Evolutionary conservation across 192 early-diverging fungal species (phyloP).

Genomic region (Diversispora epigaea): DNA sequence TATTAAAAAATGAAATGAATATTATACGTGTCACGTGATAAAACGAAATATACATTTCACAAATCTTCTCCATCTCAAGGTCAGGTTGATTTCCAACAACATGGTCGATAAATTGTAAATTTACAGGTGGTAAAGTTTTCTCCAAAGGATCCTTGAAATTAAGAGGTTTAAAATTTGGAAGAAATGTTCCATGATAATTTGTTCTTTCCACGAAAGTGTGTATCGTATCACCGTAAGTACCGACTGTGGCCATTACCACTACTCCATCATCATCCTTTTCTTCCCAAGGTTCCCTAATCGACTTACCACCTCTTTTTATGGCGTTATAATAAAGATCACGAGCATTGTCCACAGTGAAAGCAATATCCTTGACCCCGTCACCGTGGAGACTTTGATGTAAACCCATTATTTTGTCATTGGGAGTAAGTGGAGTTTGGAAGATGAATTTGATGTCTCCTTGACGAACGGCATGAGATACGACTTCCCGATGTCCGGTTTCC

Average conservation of each 20-base stretch:
- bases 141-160: conserved; percentile 56
- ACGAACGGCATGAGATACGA: conserved; percentile 83
- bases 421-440: conserved; percentile 89
- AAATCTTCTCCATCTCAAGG: conserved; percentile 79
- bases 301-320: conserved; percentile 80
- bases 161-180: conserved; percentile 71
- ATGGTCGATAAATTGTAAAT: conserved; percentile 83
- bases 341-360: conserved; percentile 86
- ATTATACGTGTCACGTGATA: not conserved
- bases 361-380: conserved; percentile 95
- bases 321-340: conserved; percentile 77
- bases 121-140: conserved; percentile 62
- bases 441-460: conserved; percentile 82
- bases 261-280: conserved; percentile 83
- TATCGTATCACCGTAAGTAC: conserved; percentile 93
- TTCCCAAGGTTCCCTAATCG: conserved; percentile 76
- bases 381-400: conserved; percentile 77
- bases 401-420: conserved; percentile 70
- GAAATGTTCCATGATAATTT: conserved; percentile 81
- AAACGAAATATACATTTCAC: conserved; percentile 52
- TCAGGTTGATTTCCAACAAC: conserved; percentile 96
- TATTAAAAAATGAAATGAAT: no score
- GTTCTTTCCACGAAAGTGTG: conserved; percentile 90
- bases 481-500: conserved; percentile 88
- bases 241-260: conserved; percentile 90